Base-by-base conservation (phyloP, 305 asterid species). In the Plantago coronopus region DNA sequence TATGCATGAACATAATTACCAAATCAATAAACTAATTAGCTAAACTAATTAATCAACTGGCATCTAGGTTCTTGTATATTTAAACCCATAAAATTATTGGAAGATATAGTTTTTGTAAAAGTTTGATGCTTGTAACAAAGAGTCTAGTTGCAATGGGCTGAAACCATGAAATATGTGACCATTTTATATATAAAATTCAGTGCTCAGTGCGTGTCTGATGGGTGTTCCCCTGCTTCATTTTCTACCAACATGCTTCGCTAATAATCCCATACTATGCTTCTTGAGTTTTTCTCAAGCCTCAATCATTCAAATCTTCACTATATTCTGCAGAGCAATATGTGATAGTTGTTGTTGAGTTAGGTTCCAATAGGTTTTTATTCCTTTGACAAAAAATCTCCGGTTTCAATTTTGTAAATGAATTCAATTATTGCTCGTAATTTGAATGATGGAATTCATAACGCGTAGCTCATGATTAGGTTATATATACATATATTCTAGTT, bases 91-190 rank as follows among this genome's bases (percentile, higher is more conserved):
- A 7, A 34, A 5, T 7, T 34, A 7, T 9, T 27, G 4, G 2
- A 5, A 34, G 34, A 27, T 27, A 3, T 27, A 8, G 7, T 27
- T 4, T 27, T 31, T 14, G 13, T 21, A 14, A 54, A 42, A 46
- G 46, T 23, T 25, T 27, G 56, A 17, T 37, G 38, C 40, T 29
- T 16, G 64, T 40, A 34, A 40, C 62, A 5, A 34, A 3, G 22
- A 3, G 72, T 68, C 62, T 62, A 66, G 69, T 48, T 71, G 54
- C 72, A 61, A 71, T 71, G 76, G 40, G 69, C 64, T 71, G 61
- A 55, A 62, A 49, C 68, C 15, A 45, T 27, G 70, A 64, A 13
- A 49, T 18, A 0, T 15, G 63, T 54, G 67, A 70, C 21, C 57
- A 71, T 59, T 27, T 2, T 27, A 27, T 27, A 27, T 6, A 34